A percentile compares a stretch with the other conserved stretches of the same genome.
Conservation (phyloP, 2,329 filamentous ascomycete genomes). For the Hymenoscyphus fructigenus region DNA sequence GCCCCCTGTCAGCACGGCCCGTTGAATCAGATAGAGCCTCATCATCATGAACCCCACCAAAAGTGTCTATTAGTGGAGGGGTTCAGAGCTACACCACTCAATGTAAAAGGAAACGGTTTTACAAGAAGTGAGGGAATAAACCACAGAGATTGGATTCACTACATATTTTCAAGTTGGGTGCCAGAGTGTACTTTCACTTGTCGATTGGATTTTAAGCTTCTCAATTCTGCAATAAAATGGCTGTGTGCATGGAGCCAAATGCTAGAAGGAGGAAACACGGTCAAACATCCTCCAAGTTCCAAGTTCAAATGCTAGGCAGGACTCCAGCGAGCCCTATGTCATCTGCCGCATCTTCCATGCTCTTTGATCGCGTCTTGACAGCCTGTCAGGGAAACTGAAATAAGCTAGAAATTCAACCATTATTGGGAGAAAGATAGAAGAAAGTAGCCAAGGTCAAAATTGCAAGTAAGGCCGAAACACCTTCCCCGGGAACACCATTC, state of each 20-base stretch:
- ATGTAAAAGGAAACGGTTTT: no score
- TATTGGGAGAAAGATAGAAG: neutral
- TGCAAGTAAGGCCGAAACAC: neutral
- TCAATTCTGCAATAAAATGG: no score
- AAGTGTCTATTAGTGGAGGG: neutral
- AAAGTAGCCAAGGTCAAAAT: neutral
- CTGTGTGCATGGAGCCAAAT: neutral
- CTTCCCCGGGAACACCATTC: neutral
- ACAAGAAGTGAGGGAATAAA: no score
- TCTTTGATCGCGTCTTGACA: neutral
- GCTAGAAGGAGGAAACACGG: neutral
- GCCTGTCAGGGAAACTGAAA: neutral
- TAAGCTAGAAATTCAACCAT: neutral
- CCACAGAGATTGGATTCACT: no score
- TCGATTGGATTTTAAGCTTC: no score
- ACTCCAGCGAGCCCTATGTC: neutral
- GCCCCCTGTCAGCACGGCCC: slow-evolving; percentile 7
- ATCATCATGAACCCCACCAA: neutral
- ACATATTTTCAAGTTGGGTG: no score
- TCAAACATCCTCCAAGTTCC: neutral
- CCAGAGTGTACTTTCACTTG: no score
- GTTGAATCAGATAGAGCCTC: neutral
- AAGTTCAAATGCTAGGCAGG: neutral
- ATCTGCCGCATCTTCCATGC: neutral
- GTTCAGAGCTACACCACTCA: neutral